These are phyloP conservation scores for Aspergillus kassunensis DNA, from an alignment of 495 filamentous ascomycete genomes.

Conservation along the genomic window DNA sequence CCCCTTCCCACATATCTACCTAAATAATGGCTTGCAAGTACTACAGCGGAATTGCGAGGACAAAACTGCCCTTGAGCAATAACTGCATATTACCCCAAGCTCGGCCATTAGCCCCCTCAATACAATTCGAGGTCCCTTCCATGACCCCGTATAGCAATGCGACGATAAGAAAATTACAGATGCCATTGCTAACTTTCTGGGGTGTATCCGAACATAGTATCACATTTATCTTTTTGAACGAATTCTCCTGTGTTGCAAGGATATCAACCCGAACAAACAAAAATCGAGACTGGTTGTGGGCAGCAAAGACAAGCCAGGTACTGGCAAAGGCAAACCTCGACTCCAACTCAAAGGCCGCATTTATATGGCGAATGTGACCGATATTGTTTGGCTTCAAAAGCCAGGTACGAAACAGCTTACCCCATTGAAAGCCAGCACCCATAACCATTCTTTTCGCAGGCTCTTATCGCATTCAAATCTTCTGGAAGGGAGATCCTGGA, in stretches of 20 bases:
- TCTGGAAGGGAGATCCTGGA: slow-evolving; percentile 95
- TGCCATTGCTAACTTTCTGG: slow-evolving; percentile 27
- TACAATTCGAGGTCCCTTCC: no score
- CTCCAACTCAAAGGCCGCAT: slow-evolving; percentile 94
- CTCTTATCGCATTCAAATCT: slow-evolving; percentile 92
- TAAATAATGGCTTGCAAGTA: no score
- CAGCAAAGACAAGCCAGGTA: slow-evolving; percentile 63
- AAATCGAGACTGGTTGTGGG: slow-evolving; percentile 64
- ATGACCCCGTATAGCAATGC: no score
- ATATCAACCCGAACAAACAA: slow-evolving; percentile 80
- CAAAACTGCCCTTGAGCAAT: no score
- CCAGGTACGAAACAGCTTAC: slow-evolving; percentile 58
- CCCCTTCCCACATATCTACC: no score
- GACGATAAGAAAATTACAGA: neutral
- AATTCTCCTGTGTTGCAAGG: slow-evolving; percentile 97
- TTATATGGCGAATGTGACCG: slow-evolving; percentile 99
- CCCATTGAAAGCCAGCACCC: neutral
- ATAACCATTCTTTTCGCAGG: slow-evolving; percentile 43
- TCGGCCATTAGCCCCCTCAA: no score
- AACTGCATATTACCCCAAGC: no score
- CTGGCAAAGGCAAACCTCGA: slow-evolving; percentile 71
- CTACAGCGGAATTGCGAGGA: no score
- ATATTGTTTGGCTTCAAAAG: slow-evolving; percentile 77
- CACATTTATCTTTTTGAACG: slow-evolving; percentile 96
- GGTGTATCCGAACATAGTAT: slow-evolving; percentile 55